Evolutionary conservation across 306 rosid genomes (phyloP), one percentile per base, ranked within the genome.

Genomic region (Glycyrrhiza uralensis): DNA sequence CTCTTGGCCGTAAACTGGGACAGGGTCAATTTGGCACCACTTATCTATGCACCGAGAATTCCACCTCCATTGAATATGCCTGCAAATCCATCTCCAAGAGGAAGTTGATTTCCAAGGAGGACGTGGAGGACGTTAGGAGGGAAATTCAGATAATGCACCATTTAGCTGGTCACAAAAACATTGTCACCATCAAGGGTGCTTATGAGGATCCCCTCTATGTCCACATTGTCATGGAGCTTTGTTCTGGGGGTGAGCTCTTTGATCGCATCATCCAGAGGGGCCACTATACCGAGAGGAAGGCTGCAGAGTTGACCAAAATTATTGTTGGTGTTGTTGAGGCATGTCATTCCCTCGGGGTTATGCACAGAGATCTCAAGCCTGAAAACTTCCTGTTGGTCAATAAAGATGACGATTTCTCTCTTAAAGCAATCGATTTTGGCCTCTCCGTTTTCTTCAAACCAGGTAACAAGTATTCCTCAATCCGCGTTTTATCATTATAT

Each of bases 101-200:
- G 81, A 92, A 90, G 85, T 78, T 92, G 85, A 92, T 92, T 71
- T 92, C 98, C 74, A 86, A 71, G 77, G 98, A 92, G 79, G 98
- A 92, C 28, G 85, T 92, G 1, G 96, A 92, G 55, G 98, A 92
- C 52, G 98, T 92, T 22, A 77, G 98, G 76, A 83, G 98, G 81
- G 98, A 92, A 74, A 92, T 92, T 85, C 98, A 92, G 89, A 92
- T 92, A 73, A 89, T 92, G 98, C 98, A 92, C 78, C 98, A 92
- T 80, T 88, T 92, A 79, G 87, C 98, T 2, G 98, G 98, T 80
- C 98, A 92, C 80, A 90, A 80, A 76, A 89, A 90, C 80, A 89
- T 92, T 47, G 98, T 92, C 76, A 87, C 98, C 75, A 92, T 92
- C 50, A 92, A 88, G 68, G 98, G 98, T 69, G 98, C 98, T 62